Base-by-base conservation (phyloP, 805 yeast species). In the Lipomyces oligophaga region DNA sequence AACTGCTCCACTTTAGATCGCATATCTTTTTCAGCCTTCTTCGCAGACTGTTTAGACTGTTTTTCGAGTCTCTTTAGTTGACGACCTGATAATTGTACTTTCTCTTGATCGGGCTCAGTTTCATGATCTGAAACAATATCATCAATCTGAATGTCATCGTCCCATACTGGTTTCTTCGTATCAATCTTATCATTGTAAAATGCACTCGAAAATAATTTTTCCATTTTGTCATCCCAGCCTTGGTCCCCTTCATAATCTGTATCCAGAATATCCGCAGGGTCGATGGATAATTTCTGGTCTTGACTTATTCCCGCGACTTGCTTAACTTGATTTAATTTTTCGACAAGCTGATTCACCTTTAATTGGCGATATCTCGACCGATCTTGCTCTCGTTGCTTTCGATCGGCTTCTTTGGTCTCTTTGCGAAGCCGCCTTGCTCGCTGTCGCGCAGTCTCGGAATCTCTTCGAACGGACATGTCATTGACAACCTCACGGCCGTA, bases 201-300 rank as follows among this genome's bases (percentile, higher is more conserved):
- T 47, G 81, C 86, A 39, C 89, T 96, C 61, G 87, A 78, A 63
- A 93, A 93, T 26, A 90, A 78, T 61, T 84, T 83, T 38, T 83
- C 78, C 81, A 93, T 80, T 52, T 85, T 80, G 47, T 66, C 69
- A 64, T 93, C 97, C 97, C 97, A 93, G 52, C 86, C 95, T 22
- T 81, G 77, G 60, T 83, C 87, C 20, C 52, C 58, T 57, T 85
- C 87, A 63, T 86, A 93, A 61, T 93, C 97, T 41, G 84, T 94
- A 34, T 85, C 84, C 52, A 93, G 69, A n/a, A n/a, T n/a, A 57
- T 90, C 74, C 37, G 82, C 75, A 43, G 82, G 83, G 1, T 24
- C 26, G 34, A 78, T 74, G 50, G 81, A 75, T 1, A 73, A 70
- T 32, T 78, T 82, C 50, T 81, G 83, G 18, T 73, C 73, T 16